Percentiles rank a stretch among this genome's conserved stretches.
phyloP scores from a whole-genome alignment of 75 land plant species.

The Selaginella tamariscina region DNA sequence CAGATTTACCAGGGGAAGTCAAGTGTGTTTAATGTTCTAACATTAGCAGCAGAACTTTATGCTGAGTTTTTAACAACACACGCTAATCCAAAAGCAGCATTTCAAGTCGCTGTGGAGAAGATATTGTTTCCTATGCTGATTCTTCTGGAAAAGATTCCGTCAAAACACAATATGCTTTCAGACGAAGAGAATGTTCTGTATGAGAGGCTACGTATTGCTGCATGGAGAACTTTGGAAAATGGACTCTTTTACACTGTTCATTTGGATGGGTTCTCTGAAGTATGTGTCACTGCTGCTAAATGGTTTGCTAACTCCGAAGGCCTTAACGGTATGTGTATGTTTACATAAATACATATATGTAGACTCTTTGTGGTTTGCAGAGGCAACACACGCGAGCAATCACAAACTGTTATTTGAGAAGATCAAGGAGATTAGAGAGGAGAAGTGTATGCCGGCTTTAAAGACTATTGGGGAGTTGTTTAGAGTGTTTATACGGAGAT shows the following conservation, averaged over 20 bases:
- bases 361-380: too few species aligned
- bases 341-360: too few species aligned
- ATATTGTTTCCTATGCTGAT: neutral
- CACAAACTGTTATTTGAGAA: neutral
- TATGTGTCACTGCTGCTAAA: neutral
- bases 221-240: neutral
- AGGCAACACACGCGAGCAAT: neutral
- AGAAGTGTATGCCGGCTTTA: neutral
- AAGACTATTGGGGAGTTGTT: neutral
- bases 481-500: neutral
- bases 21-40: too few species aligned
- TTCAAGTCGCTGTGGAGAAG: neutral
- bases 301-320: neutral
- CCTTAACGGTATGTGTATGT: too few species aligned
- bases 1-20: too few species aligned
- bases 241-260: neutral
- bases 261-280: neutral
- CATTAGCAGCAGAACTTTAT: neutral
- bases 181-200: too few species aligned
- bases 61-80: neutral
- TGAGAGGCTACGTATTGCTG: neutral
- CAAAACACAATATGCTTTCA: too few species aligned
- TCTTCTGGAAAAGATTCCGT: too few species aligned
- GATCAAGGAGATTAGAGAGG: neutral
- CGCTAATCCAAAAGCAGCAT: neutral